A percentile compares a stretch with the other conserved stretches of the same genome.
Evolutionary conservation across 257 asterid species (phyloP).

Genomic region (Solanum dulcamara): DNA sequence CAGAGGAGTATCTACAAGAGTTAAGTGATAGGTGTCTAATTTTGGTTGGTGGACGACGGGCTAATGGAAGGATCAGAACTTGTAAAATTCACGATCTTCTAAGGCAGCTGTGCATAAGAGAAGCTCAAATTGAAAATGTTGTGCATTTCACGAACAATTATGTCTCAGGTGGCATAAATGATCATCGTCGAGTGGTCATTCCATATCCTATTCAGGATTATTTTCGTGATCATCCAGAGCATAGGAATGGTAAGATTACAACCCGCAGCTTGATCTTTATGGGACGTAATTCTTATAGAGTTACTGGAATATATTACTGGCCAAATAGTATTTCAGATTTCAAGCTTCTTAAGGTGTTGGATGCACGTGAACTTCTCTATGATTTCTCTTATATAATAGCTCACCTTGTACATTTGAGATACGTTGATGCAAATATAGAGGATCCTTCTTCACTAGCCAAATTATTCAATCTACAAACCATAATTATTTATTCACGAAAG

Average conservation of each 20-base stretch:
- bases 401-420: not conserved
- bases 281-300: not conserved
- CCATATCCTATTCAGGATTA: not conserved
- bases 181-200: not conserved
- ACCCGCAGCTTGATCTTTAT: not conserved
- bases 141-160: not conserved
- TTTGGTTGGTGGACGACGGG: not conserved
- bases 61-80: not conserved
- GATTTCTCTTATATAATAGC: not conserved
- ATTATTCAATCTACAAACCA: not conserved
- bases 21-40: not conserved
- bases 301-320: not conserved
- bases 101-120: not conserved
- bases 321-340: not conserved
- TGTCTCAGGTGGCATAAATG: not conserved
- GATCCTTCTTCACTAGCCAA: not conserved
- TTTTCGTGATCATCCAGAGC: not conserved
- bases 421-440: not conserved
- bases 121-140: not conserved
- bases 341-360: not conserved
- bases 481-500: not conserved
- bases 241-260: not conserved
- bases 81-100: slow-evolving; percentile 9
- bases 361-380: not conserved
- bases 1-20: slow-evolving; percentile 1